Base-by-base conservation (phyloP, 495 filamentous ascomycete species). In the Cercophora sp. region DNA sequence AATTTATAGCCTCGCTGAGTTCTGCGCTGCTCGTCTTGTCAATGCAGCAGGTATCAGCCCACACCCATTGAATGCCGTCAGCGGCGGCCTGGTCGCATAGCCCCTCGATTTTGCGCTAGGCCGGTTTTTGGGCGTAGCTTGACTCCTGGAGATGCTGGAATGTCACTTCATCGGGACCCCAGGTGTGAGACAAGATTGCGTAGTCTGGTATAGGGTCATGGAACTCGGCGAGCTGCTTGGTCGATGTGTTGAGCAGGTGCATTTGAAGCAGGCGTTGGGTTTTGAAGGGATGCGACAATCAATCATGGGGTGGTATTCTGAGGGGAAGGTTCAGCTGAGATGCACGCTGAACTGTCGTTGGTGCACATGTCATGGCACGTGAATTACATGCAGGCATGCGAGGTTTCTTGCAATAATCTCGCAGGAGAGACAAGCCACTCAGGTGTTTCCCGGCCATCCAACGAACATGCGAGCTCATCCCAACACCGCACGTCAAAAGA, bases 1-100 rank as follows among this genome's bases (percentile, higher is more conserved):
- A 46, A 13, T 46, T 46, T 23, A 46, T 46, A 11, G 43, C 43
- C 25, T 46, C n/a, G 8, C 22, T 16, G 5, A 46, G 43, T 26
- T 46, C 43, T 13, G 25, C 25, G 23, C 15, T 27, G 25, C 25
- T 31, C 25, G 43, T 27, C 25, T 46, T 46, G 25, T 46, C 25
- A 16, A 46, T 46, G 43, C 43, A 46, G 2, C 43, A 46, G 0
- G 43, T 46, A 16, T 43, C 40, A 22, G 24, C 22, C 40, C 40
- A 43, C 13, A 22, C 40, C 9, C 24, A 43, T 6, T 15, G 18
- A 6, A 43, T 20, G 8, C 40, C 40, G 22, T 8, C 40, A 22
- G 22, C 40, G 18, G 8, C 11, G 13, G 40, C 40, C 3, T n/a
- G 22, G 9, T 20, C 22, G 22, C 40, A 43, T 6, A 3, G 22